A percentile compares a stretch with the other conserved stretches of the same genome.
These are phyloP conservation scores for Hypoxylon sp. DNA, from an alignment of 2,329 filamentous ascomycete genomes.

Conservation along the genomic window DNA sequence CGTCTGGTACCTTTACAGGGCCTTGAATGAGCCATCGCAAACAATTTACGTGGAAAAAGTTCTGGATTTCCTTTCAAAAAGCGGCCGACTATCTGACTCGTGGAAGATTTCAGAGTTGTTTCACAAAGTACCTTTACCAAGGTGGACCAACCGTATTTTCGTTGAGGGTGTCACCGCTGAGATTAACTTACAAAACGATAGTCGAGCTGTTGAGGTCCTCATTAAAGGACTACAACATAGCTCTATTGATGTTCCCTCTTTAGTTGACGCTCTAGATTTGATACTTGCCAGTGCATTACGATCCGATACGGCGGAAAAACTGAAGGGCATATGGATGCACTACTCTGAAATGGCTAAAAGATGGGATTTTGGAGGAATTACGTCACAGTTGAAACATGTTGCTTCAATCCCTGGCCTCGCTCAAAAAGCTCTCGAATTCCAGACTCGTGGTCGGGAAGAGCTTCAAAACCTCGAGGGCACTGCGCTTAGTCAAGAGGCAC, in stretches of 20 bases:
- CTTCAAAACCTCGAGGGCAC: constrained; percentile 28
- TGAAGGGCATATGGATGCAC: constrained; percentile 47
- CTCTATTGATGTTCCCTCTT: constrained; percentile 47
- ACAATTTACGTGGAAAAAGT: constrained; percentile 55
- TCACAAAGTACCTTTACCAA: constrained; percentile 53
- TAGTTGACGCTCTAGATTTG: constrained; percentile 61
- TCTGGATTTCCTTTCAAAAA: constrained; percentile 61
- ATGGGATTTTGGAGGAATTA: constrained; percentile 51
- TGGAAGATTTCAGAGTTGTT: constrained; percentile 64
- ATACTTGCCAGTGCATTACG: constrained; percentile 61
- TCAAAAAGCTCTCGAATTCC: constrained; percentile 48
- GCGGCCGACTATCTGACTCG: constrained; percentile 61
- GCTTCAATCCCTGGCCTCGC: constrained; percentile 49
- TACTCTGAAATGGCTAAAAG: constrained; percentile 50
- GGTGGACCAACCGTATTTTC: constrained; percentile 61
- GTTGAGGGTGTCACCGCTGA: constrained; percentile 60
- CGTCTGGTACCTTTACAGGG: constrained; percentile 62
- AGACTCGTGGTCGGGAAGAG: constrained; percentile 19
- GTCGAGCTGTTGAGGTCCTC: constrained; percentile 60
- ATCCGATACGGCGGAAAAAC: constrained; percentile 36
- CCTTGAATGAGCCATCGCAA: constrained; percentile 55
- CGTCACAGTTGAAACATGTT: constrained; percentile 46
- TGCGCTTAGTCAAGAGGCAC: constrained; percentile 32
- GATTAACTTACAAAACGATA: constrained; percentile 58
- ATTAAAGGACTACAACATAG: constrained; percentile 55